Base-by-base conservation (phyloP, 495 filamentous ascomycete species). In the Tuber melanosporum region DNA sequence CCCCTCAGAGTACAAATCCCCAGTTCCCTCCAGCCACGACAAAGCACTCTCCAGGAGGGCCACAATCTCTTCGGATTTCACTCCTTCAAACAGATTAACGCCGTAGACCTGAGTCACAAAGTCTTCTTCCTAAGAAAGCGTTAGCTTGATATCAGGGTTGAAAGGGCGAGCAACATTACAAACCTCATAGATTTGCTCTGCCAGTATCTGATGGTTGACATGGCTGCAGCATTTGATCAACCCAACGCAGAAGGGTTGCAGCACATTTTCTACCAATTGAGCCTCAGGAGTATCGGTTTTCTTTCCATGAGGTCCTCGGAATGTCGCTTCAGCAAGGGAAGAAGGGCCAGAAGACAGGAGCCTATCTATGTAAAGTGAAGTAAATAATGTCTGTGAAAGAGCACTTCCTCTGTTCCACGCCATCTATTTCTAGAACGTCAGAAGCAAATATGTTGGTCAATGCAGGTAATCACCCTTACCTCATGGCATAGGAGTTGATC, bases 341-440 rank as follows among this genome's bases (percentile, higher is more conserved):
- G 82, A 86, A 12, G 93, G 92, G 70, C 88, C 86, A 22, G 93
- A 91, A 82, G 89, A 91, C 79, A 97, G 86, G 22, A 99, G 86
- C 62, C 88, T 90, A 80, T 98, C 94, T 79, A 99, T 90, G 84
- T 99, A 95, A 46, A 96, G 87, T 47, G 92, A 97, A n/a, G 94
- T 97, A 83, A 97, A 94, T 10, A 99, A 85, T 0, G 94, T 98
- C 83, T 98, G 96, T 5, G 94, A 95, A 5, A 99, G 90, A 44
- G 95, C 93, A 79, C 96, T 92, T 26, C 95, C 95, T 82, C 92
- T 91, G 85, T 98, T 94, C 95, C 95, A 99, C 81, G 94, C 94
- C 91, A 97, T 95, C 92, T 97, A 72, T 81, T 70, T 77, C 77
- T 52, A 84, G 78, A 72, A 75, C 46, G n/a, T 41, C 22, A 72